Percentiles rank a stretch among this genome's conserved stretches.
These are phyloP conservation scores for Hyaloscypha hepaticicola DNA, from an alignment of 495 filamentous ascomycete genomes.

Conservation along the genomic window DNA sequence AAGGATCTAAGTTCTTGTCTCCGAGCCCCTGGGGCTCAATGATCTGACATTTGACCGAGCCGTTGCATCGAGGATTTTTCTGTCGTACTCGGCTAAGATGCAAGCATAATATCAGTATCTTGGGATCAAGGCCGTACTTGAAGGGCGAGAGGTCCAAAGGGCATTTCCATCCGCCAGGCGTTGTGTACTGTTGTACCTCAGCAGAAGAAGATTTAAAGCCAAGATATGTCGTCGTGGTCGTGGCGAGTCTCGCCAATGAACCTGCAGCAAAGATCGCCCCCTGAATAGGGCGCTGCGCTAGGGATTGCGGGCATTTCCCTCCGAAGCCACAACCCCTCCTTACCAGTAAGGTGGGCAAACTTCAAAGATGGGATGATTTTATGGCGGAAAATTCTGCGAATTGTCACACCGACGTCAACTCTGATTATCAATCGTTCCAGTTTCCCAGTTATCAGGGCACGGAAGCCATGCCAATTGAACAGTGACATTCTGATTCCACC, in stretches of 20 bases:
- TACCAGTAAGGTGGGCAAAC: neutral
- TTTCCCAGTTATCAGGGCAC: neutral
- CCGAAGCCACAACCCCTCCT: neutral
- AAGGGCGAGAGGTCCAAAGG: neutral
- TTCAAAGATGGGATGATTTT: constrained; percentile 1
- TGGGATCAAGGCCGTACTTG: neutral
- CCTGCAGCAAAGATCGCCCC: neutral
- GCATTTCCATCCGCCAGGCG: neutral
- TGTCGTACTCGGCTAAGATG: neutral
- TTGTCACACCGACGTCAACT: neutral
- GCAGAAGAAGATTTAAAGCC: neutral
- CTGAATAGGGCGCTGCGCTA: neutral
- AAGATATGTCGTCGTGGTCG: neutral
- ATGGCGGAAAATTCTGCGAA: neutral
- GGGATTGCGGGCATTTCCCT: neutral
- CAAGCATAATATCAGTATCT: neutral
- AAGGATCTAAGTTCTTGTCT: too few species aligned
- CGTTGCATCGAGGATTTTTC: too few species aligned
- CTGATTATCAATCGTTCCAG: neutral
- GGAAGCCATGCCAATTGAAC: neutral
- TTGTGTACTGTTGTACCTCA: neutral
- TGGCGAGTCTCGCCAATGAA: neutral
- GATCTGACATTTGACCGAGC: too few species aligned
- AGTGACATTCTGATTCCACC: neutral
- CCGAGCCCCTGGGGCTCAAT: too few species aligned